A percentile compares a stretch with the other conserved stretches of the same genome.
phyloP scores from a whole-genome alignment of 2,329 filamentous ascomycete species.

The Colletotrichum magnum region DNA sequence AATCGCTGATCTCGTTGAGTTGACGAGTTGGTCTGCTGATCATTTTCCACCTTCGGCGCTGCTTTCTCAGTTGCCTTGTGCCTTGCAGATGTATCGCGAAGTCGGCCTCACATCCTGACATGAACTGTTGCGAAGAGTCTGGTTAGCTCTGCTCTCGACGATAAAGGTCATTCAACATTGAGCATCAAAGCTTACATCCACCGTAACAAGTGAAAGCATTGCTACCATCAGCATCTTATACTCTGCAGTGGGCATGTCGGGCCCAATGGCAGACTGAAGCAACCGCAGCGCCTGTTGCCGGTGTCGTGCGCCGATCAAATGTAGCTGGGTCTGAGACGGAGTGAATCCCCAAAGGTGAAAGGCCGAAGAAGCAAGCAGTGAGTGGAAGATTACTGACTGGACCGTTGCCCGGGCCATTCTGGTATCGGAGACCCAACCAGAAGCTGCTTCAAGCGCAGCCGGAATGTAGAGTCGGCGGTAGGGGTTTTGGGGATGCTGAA shows the following conservation, averaged over 20 bases:
- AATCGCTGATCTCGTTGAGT: constrained; percentile 26
- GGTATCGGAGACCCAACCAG: background rate
- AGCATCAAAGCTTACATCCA: background rate
- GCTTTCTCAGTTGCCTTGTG: constrained; percentile 16
- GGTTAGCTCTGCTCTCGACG: background rate
- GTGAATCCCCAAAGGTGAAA: constrained; percentile 15
- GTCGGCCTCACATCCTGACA: constrained; percentile 22
- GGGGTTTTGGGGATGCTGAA: constrained; percentile 18
- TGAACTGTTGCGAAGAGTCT: background rate
- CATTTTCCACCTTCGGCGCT: background rate
- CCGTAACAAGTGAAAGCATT: constrained; percentile 9
- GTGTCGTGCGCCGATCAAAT: constrained; percentile 3
- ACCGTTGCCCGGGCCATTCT: background rate
- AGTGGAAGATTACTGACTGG: constrained; percentile 19
- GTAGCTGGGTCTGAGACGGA: constrained; percentile 6
- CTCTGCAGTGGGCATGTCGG: constrained; percentile 1
- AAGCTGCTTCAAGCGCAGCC: constrained; percentile 13
- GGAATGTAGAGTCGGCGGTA: constrained; percentile 17
- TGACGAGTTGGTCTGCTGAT: constrained; percentile 8
- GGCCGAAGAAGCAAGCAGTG: constrained; percentile 1
- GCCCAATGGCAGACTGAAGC: constrained; percentile 2
- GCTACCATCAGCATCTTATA: constrained; percentile 27
- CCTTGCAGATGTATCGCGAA: constrained; percentile 20
- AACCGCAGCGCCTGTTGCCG: constrained; percentile 8
- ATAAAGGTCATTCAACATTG: background rate